Conservation (phyloP, 257 asterid genomes). For the Eustoma russellianum region DNA sequence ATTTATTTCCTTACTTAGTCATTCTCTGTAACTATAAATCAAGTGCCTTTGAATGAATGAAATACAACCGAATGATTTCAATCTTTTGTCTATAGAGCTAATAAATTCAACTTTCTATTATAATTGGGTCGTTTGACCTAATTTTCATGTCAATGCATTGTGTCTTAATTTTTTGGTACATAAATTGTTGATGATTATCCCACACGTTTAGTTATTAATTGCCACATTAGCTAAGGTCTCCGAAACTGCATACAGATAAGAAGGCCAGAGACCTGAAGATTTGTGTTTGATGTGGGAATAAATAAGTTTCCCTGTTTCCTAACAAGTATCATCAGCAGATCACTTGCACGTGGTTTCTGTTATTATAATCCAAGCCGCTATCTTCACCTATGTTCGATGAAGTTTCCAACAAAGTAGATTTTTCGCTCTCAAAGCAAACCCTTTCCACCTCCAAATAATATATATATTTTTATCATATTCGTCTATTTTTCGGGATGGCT, state of each 20-base stretch:
- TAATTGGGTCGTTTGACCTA: slow-evolving; percentile 1
- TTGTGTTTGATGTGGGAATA: not conserved
- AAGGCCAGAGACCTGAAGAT: slow-evolving; percentile 8
- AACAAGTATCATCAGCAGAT: not conserved
- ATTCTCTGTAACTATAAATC: no score
- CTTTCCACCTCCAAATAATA: no score
- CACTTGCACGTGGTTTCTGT: slow-evolving; percentile 7
- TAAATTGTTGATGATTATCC: not conserved
- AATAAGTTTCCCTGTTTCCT: slow-evolving; percentile 5
- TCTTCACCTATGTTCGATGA: not conserved
- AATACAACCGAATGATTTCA: no score
- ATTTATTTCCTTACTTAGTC: no score
- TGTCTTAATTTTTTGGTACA: not conserved
- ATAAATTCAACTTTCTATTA: not conserved
- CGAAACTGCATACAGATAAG: slow-evolving; percentile 12
- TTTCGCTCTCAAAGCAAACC: no score
- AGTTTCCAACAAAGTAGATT: not conserved
- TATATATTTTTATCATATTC: no score
- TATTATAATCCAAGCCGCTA: not conserved
- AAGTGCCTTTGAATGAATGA: no score
- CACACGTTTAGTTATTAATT: not conserved
- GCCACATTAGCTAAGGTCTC: slow-evolving; percentile 9
- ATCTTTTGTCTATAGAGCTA: no score
- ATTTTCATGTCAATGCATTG: not conserved
- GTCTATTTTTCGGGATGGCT: no score